Conservation (phyloP, 177 flowering plant genomes). For the Vitis hybrid region DNA sequence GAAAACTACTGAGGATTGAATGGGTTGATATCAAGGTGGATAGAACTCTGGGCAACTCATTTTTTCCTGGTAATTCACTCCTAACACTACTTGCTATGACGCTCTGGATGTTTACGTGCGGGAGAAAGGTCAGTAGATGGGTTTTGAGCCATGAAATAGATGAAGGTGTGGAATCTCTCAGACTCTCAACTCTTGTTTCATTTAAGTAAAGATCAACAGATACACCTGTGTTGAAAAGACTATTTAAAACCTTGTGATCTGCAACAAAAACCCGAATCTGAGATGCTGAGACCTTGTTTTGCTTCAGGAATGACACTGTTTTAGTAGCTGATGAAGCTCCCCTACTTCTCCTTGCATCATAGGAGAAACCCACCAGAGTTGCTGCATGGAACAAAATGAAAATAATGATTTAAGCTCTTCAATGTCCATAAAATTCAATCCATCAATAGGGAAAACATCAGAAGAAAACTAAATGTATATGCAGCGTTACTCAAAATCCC, state of each 20-base stretch:
- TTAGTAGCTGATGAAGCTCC: slow-evolving; percentile 21
- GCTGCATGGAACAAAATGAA: slow-evolving; percentile 28
- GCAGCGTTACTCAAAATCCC: too few relatives aligned
- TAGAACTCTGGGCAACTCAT: slow-evolving; percentile 22
- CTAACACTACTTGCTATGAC: slow-evolving; percentile 20
- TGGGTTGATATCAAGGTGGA: slow-evolving; percentile 38
- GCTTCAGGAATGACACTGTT: slow-evolving; percentile 30
- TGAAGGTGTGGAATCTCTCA: slow-evolving; percentile 20
- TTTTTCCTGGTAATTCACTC: background rate
- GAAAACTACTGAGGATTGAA: slow-evolving; percentile 26
- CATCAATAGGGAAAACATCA: background rate
- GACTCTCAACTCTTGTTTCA: slow-evolving; percentile 11
- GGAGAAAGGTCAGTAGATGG: slow-evolving; percentile 18
- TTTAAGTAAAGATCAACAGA: slow-evolving; percentile 46
- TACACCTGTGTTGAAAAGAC: slow-evolving; percentile 12
- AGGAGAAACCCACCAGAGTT: slow-evolving; percentile 50
- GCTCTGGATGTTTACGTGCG: slow-evolving; percentile 33
- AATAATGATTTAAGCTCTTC: background rate
- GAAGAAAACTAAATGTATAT: background rate
- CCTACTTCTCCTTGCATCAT: slow-evolving; percentile 32
- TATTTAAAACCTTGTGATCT: slow-evolving; percentile 22
- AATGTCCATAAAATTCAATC: background rate
- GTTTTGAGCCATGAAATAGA: slow-evolving; percentile 37
- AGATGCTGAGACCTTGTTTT: slow-evolving; percentile 29
- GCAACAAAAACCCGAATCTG: slow-evolving; percentile 31